Evolutionary conservation across 2,329 filamentous ascomycete species (phyloP), one percentile per base, ranked within the genome.

Genomic region (Pseudogymnoascus sp.): DNA sequence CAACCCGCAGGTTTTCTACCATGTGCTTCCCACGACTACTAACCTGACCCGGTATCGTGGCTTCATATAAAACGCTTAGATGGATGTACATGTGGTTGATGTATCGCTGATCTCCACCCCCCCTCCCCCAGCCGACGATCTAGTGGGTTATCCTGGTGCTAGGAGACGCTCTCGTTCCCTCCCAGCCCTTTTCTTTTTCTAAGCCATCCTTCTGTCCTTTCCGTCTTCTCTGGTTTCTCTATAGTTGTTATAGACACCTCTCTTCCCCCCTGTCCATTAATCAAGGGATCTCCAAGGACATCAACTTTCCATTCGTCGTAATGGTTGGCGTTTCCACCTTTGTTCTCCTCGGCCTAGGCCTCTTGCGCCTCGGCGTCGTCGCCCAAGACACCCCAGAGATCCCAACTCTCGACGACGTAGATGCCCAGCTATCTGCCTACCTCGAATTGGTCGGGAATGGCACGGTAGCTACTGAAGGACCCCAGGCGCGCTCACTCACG

Each of bases 241-340:
- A 5, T 9, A 60, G 23, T 8, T 16, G 35, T 38, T 41, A 28
- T 40, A 40, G 18, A 37, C 33, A 23, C 18, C 33, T 41, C 58
- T 60, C n/a, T 23, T 9, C 4, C 35, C 58, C 35, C 33, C 37
- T 41, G 58, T 33, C 21, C 7, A 23, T 18, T 16, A 25, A 60
- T 38, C 14, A 41, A 60, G 8, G 33, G 25, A 14, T 25, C 58
- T 25, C 33, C 21, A 14, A 25, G 58, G 12, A 21, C 33, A 25
- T 60, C 58, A 60, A 41, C 14, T 40, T 40, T 41, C 14, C 18
- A 60, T 40, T 60, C 12, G 21, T 60, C 35, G 18, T 60, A 18
- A 55, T 55, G 49, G 49, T 55, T n/a, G 49, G 49, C 25, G 49
- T 55, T 55, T 55, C 28, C 16, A 55, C 28, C 16, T 14, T 55